These are phyloP conservation scores for Yamadazyma sp. DNA, from an alignment of 1,139 yeast genomes.

Conservation along the genomic window DNA sequence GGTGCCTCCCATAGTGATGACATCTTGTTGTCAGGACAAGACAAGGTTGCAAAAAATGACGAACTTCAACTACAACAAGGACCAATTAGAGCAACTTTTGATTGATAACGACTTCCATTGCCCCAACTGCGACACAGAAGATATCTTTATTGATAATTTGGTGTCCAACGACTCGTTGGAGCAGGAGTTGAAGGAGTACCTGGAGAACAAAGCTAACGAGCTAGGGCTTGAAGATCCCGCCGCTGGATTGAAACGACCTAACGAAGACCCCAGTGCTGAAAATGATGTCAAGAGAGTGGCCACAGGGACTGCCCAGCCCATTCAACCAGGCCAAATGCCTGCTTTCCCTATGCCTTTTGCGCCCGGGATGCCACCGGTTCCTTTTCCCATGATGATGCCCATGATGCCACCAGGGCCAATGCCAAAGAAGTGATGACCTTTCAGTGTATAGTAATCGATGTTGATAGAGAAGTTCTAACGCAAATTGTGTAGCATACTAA, in stretches of 20 bases:
- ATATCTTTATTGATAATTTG: conserved; percentile 73
- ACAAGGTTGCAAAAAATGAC: conserved; percentile 54
- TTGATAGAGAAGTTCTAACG: background rate
- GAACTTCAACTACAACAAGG: conserved; percentile 41
- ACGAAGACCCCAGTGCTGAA: conserved; percentile 24
- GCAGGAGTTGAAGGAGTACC: conserved; percentile 51
- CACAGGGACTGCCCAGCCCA: conserved; percentile 11
- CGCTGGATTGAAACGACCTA: conserved; percentile 23
- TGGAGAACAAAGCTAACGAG: conserved; percentile 43
- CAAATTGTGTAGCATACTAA: too few relatives aligned
- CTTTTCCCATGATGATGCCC: conserved; percentile 21
- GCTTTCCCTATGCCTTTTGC: conserved; percentile 22
- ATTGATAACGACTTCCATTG: conserved; percentile 87
- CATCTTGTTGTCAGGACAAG: conserved; percentile 73
- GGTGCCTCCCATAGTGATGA: conserved; percentile 69
- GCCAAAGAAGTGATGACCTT: conserved; percentile 4
- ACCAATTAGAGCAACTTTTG: conserved; percentile 63
- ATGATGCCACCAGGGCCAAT: conserved; percentile 14
- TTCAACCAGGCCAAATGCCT: conserved; percentile 15
- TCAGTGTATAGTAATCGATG: background rate
- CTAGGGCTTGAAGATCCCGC: conserved; percentile 42
- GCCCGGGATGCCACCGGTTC: conserved; percentile 22
- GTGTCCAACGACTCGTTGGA: conserved; percentile 60
- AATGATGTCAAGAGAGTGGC: conserved; percentile 32
- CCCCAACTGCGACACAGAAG: conserved; percentile 79